A percentile compares a stretch with the other conserved stretches of the same genome.
phyloP scores from a whole-genome alignment of 495 filamentous ascomycete genomes.

The Chlorociboria aeruginascens region DNA sequence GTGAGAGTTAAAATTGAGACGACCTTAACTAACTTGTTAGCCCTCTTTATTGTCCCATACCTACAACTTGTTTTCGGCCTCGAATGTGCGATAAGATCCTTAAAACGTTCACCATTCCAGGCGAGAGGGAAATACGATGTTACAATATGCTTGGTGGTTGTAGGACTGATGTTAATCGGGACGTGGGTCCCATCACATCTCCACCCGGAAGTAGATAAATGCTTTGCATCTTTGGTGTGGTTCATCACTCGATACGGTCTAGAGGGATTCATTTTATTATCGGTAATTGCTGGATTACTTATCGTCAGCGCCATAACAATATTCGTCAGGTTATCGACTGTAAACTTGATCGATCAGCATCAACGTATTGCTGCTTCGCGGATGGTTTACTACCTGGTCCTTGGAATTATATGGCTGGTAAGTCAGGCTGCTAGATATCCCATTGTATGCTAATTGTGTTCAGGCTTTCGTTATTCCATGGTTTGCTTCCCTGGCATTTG shows the following conservation, averaged over 20 bases:
- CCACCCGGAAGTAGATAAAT: conserved; percentile 9
- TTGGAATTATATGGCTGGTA: conserved; percentile 22
- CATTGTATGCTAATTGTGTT: conserved; percentile 1
- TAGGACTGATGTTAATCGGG: conserved; percentile 19
- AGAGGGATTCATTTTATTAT: conserved; percentile 18
- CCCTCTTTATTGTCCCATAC: conserved; percentile 26
- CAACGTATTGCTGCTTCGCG: conserved; percentile 26
- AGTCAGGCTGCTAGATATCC: conserved; percentile 7
- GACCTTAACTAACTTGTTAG: conserved; percentile 14
- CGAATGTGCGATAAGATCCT: conserved; percentile 23
- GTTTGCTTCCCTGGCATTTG: conserved; percentile 14
- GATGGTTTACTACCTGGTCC: conserved; percentile 26
- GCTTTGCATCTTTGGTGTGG: conserved; percentile 23
- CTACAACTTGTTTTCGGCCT: conserved; percentile 25
- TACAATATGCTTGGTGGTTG: conserved; percentile 17
- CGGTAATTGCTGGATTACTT: conserved; percentile 14
- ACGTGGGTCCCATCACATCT: conserved; percentile 21
- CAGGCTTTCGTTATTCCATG: conserved; percentile 25
- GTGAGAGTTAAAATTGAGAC: background rate
- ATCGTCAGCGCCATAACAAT: conserved; percentile 16
- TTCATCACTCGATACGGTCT: conserved; percentile 19
- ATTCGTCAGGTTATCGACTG: conserved; percentile 16
- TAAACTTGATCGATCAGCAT: conserved; percentile 17
- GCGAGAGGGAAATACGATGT: conserved; percentile 20
- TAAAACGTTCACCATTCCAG: conserved; percentile 21